Evolutionary conservation across 2,329 filamentous ascomycete species (phyloP), one percentile per base, ranked within the genome.

Genomic region (Curvularia sp.): DNA sequence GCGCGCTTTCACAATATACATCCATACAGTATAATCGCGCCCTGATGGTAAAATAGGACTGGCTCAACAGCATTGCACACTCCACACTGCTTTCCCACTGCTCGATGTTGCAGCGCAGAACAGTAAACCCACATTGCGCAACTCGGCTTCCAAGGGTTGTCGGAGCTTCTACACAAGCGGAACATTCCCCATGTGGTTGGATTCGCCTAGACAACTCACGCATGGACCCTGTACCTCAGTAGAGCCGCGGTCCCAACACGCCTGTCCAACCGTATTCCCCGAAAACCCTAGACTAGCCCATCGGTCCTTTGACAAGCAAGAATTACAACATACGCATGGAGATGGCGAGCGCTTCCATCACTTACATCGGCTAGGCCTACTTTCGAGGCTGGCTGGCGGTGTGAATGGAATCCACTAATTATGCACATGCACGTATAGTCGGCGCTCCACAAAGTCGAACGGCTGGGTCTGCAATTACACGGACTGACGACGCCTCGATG

Each of bases 191-290:
- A 54, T 42, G 38, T 13, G 31, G 30, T 22, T 24, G 15, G 38
- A 49, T 39, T 55, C 50, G 55, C 31, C 44, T 24, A 43, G 22
- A 24, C 46, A 49, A 10, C 7, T 35, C 24, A 30, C 35, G 35
- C 48, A 41, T 13, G 33, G 48, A 15, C 48, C 48, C 13, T 39
- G 22, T 15, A 5, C 6, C 33, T 35, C 5, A 39, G 24, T 30
- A 49, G 48, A 50, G 48, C 48, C 48, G 48, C 48, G 54, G 46
- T 38, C 39, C 43, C 39, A 13, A 47, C 15, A 30, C n/a, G 39
- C 22, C 22, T 44, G 38, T 43, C 50, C 38, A 58, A 39, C 50
- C 55, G 50, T 58, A 38, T 49, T 39, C 38, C 43, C 55, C 38
- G 30, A 58, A 58, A 6, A 49, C 54, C 50, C 31, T 43, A 49